These are phyloP conservation scores for Excoecaria agallocha DNA, from an alignment of 345 rosid genomes.

Conservation along the genomic window DNA sequence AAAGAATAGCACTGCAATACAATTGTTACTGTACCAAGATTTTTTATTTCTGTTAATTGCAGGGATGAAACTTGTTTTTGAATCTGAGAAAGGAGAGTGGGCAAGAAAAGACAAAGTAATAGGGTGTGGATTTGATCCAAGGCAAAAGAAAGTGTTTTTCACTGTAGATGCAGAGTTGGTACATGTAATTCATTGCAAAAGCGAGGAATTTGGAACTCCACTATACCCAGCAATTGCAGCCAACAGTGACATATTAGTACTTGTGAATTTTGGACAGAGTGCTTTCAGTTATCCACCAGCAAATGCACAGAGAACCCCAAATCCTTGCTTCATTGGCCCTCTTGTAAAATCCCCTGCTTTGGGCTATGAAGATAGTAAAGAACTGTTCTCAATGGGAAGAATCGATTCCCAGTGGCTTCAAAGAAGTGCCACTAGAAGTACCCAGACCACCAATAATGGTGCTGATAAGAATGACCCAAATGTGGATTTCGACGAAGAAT, in stretches of 20 bases:
- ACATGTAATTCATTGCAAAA: slow-evolving; percentile 52
- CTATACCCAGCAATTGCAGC: slow-evolving; percentile 63
- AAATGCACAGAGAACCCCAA: slow-evolving; percentile 52
- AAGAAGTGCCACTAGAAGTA: slow-evolving; percentile 39
- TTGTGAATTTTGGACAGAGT: slow-evolving; percentile 65
- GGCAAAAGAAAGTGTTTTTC: slow-evolving; percentile 59
- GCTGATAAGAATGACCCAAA: slow-evolving; percentile 19
- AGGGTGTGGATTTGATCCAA: slow-evolving; percentile 69
- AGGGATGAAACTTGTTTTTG: slow-evolving; percentile 66
- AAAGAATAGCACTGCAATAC: slow-evolving; percentile 1
- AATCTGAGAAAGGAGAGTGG: slow-evolving; percentile 53
- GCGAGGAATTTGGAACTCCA: slow-evolving; percentile 57
- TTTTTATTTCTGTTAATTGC: slow-evolving; percentile 4
- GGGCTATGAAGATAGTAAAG: slow-evolving; percentile 69
- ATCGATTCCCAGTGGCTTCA: slow-evolving; percentile 76
- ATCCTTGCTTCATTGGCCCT: slow-evolving; percentile 62
- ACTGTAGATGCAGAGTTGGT: slow-evolving; percentile 51
- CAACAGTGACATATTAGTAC: slow-evolving; percentile 37
- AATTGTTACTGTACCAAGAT: not conserved
- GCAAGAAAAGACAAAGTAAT: slow-evolving; percentile 45
- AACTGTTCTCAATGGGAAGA: slow-evolving; percentile 89
- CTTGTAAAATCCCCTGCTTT: slow-evolving; percentile 46
- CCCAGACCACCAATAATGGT: slow-evolving; percentile 27
- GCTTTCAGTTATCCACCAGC: slow-evolving; percentile 49
- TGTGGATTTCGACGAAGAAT: slow-evolving; percentile 66